Percentiles rank a stretch among this genome's conserved stretches.
phyloP scores from a whole-genome alignment of 257 asterid genomes.

The Capsicum baccatum region DNA sequence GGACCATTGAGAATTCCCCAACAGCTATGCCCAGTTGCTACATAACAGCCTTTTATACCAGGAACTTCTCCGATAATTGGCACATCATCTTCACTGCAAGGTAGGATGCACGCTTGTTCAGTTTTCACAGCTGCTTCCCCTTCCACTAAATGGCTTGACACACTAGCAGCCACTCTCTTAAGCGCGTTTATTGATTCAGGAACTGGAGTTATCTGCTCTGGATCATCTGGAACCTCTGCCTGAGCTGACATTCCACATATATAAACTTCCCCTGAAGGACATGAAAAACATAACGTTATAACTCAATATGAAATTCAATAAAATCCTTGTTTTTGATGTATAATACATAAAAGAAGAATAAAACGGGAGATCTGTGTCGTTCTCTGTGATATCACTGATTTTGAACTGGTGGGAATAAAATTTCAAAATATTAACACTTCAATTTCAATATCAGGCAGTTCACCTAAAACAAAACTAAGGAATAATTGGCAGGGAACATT shows the following conservation, averaged over 20 bases:
- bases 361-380: background rate
- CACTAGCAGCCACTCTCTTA: slow-evolving; percentile 65
- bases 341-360: background rate
- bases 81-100: slow-evolving; percentile 76
- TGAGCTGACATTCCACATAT: slow-evolving; percentile 90
- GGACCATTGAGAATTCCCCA: slow-evolving; percentile 98
- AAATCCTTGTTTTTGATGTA: background rate
- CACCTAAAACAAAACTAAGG: background rate
- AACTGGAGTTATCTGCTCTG: slow-evolving; percentile 66
- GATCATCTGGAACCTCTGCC: slow-evolving; percentile 86
- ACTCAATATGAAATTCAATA: background rate
- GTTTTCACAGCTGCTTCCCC: slow-evolving; percentile 72
- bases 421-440: background rate
- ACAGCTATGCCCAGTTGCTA: slow-evolving; percentile 88
- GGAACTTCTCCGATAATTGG: slow-evolving; percentile 88
- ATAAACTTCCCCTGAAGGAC: slow-evolving; percentile 81
- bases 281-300: background rate
- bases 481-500: background rate
- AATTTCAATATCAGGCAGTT: background rate
- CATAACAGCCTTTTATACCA: slow-evolving; percentile 70
- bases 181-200: slow-evolving; percentile 68
- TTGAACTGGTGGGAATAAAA: background rate
- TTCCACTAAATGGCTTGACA: slow-evolving; percentile 76
- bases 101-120: slow-evolving; percentile 91
- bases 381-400: background rate